Base-by-base conservation (phyloP, 2,329 filamentous ascomycete species). In the Drechslerella dactyloides region DNA sequence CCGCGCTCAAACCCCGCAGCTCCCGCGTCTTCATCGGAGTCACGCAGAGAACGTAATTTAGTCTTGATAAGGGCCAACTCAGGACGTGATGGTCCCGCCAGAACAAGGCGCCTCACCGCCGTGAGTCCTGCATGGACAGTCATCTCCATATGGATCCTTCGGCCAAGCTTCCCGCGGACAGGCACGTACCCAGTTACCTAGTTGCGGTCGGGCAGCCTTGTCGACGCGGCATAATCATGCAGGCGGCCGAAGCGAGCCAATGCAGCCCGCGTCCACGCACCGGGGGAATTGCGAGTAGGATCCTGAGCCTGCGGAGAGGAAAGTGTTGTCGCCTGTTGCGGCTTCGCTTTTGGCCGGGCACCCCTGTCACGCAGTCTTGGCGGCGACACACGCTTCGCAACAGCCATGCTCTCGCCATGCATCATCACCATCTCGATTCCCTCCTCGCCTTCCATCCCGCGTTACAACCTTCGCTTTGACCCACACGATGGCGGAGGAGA, bases 171-270 rank as follows among this genome's bases (percentile, higher is more conserved):
- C 27, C 27, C 27, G n/a, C 37, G 37, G 37, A 13, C 11, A 42
- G 37, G n/a, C 13, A 42, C 37, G 17, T 48, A 33, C 27, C 27
- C 8, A 33, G 27, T 8, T 33, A 3, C 4, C 27, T 7, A 35
- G 35, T 40, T 55, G 46, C 60, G 51, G 46, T 54, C 60, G 51
- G 46, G 42, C 60, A 63, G 60, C 60, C 60, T 65, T 46, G 53
- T 56, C 24, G 11, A 51, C 46, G 17, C 27, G 44, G 56, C 11
- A 23, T 51, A 57, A 44, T 42, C 54, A 44, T 50, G 56, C 56
- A 52, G 42, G 11, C 15, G n/a, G 46, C 37, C 19, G 59, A 30
- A 48, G 19, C 21, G 11, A 33, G 23, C 35, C 6, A 55, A 21
- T 17, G 17, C 15, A 11, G 1, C 23, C n/a, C n/a, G n/a, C n/a